phyloP scores from a whole-genome alignment of 257 asterid species.

The Orobanche coerulescens region DNA sequence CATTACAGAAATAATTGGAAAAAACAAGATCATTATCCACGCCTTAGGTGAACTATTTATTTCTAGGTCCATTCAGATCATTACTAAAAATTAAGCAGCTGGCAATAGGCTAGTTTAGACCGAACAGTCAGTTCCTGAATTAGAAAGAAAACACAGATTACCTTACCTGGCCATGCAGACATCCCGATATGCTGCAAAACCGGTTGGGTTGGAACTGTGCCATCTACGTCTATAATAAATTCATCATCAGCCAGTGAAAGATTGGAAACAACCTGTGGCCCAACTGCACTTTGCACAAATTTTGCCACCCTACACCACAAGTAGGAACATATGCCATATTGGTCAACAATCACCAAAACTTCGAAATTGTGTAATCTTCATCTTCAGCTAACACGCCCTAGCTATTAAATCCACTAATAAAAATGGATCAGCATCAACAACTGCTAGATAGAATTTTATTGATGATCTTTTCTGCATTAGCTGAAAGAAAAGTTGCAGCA shows the following conservation, averaged over 20 bases:
- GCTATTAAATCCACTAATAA: conserved; percentile 12
- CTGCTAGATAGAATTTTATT: not conserved
- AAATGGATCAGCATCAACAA: conserved; percentile 1
- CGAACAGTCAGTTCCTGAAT: conserved; percentile 18
- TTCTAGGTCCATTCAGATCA: conserved; percentile 7
- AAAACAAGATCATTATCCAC: not conserved
- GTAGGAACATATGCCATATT: conserved; percentile 14
- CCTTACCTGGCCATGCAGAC: conserved; percentile 99
- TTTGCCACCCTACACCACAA: conserved; percentile 57
- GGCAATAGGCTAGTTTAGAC: conserved; percentile 14
- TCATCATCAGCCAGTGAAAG: conserved; percentile 76
- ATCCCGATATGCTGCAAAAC: conserved; percentile 84
- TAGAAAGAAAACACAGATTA: conserved; percentile 29
- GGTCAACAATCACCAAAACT: conserved; percentile 17
- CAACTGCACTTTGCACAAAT: conserved; percentile 50
- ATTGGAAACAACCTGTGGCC: conserved; percentile 54
- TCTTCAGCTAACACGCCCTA: conserved; percentile 16
- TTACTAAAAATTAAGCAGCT: not conserved
- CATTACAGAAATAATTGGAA: conserved; percentile 5
- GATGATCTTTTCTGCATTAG: conserved; percentile 13
- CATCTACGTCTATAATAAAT: conserved; percentile 66
- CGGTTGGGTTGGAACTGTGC: conserved; percentile 78
- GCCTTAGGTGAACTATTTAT: not conserved
- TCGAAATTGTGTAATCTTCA: conserved; percentile 3
- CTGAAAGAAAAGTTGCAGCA: conserved; percentile 9